These are phyloP conservation scores for Solioccasus polychromus DNA, from an alignment of 768 basidiomycete genomes.

Conservation along the genomic window DNA sequence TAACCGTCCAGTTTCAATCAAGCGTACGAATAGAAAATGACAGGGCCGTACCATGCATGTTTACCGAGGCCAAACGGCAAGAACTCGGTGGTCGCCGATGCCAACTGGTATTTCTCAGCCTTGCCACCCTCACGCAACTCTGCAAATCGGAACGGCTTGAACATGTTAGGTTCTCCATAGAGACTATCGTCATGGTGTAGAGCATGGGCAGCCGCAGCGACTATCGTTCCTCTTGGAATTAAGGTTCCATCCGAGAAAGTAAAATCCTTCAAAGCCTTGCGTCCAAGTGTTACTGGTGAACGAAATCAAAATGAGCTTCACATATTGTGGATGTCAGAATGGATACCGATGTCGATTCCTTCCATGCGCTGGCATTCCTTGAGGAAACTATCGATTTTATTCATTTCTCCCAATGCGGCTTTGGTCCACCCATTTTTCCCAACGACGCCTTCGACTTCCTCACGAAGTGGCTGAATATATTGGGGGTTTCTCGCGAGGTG, in stretches of 20 bases:
- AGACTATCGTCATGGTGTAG: slow-evolving; percentile 17
- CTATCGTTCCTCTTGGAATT: slow-evolving; percentile 30
- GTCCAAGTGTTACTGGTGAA: slow-evolving; percentile 25
- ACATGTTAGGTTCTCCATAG: slow-evolving; percentile 34
- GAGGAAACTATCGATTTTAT: slow-evolving; percentile 39
- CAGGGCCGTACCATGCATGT: not conserved
- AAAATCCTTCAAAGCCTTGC: slow-evolving; percentile 31
- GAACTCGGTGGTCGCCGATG: not conserved
- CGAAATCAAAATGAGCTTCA: not conserved
- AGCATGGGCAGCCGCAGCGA: slow-evolving; percentile 25
- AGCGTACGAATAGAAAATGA: not conserved
- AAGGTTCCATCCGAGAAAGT: slow-evolving; percentile 38
- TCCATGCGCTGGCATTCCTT: slow-evolving; percentile 33
- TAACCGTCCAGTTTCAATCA: not conserved
- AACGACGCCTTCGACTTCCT: not conserved
- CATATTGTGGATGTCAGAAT: not conserved
- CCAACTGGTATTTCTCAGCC: slow-evolving; percentile 28
- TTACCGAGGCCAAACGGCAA: not conserved
- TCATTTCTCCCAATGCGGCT: slow-evolving; percentile 24
- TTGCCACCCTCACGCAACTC: slow-evolving; percentile 34
- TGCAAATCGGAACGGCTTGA: slow-evolving; percentile 50
- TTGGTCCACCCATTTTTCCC: slow-evolving; percentile 22
- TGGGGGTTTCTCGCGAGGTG: not conserved
- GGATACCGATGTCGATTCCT: slow-evolving; percentile 16
- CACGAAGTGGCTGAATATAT: not conserved